Evolutionary conservation across 2,329 filamentous ascomycete genomes (phyloP), one percentile per base, ranked within the genome.

Genomic region (Phialocephala sp.): DNA sequence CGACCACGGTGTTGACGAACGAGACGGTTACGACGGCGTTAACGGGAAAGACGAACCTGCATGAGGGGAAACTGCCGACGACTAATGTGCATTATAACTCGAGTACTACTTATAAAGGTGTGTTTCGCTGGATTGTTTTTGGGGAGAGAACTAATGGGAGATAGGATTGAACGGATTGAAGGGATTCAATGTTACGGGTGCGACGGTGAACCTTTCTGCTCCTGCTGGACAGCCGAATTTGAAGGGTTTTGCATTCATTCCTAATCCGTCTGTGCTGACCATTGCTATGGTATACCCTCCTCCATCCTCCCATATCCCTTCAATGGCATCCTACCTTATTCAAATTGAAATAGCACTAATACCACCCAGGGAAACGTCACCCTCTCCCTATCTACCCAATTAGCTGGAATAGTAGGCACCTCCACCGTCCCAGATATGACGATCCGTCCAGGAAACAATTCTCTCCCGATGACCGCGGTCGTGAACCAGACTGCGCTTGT

Each of bases 211-310:
- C 63, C 72, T 77, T 9, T 76, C 74, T 37, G 64, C 74, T 0
- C 64, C 76, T 32, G 65, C 74, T 0, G 81, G 84, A 68, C 81
- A 81, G 55, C 80, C 80, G 64, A 89, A 88, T 74, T 79, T 87
- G 71, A 73, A 81, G 24, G 87, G 84, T 70, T 80, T 77, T 14
- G 82, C 86, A 56, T 79, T 75, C 67, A 85, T 89, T 59, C 86
- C 86, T 66, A 89, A 89, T 73, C 86, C 86, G 0, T 85, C 85
- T 1, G 79, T 86, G 62, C 78, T 87, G 76, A 85, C 82, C 4
- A 76, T 88, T 63, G 76, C 79, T 52, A 79, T 89, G 80, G 71
- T 71, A 67, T 36, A 60, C 41, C 20, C 37, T 24, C 8, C 1
- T 22, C 20, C 24, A 54, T 54, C 12, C 14, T 39, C 43, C 24